A percentile compares a stretch with the other conserved stretches of the same genome.
phyloP scores from a whole-genome alignment of 257 asterid genomes.

The Nicotiana attenuata region DNA sequence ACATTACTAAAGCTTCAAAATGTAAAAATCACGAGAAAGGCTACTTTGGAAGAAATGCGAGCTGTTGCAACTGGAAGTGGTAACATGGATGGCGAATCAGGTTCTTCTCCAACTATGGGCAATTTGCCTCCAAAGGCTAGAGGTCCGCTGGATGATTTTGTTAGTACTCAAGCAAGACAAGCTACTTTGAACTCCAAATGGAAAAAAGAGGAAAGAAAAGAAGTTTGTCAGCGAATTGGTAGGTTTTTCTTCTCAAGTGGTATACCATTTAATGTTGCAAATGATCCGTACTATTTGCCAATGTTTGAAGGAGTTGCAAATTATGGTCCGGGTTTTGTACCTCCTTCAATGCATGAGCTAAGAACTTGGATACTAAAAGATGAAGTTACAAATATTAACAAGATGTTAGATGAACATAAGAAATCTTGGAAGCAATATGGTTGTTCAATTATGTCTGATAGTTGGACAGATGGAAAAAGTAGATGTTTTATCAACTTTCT shows the following conservation, averaged over 20 bases:
- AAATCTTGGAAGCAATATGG: too few species aligned
- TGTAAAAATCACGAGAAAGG: too few species aligned
- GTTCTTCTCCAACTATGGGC: background rate
- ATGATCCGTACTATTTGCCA: background rate
- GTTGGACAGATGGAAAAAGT: background rate
- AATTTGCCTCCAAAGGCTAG: background rate
- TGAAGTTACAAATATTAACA: background rate
- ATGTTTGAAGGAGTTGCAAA: background rate
- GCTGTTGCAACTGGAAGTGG: background rate
- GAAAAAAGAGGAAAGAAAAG: background rate
- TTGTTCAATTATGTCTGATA: too few species aligned
- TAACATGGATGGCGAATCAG: background rate
- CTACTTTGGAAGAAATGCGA: background rate
- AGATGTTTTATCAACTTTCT: background rate
- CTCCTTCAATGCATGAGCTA: background rate
- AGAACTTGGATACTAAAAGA: background rate
- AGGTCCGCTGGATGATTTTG: background rate
- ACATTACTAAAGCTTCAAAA: too few species aligned
- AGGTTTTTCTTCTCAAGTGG: too few species aligned
- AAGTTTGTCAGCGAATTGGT: background rate
- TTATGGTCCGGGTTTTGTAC: background rate
- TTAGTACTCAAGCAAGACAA: background rate
- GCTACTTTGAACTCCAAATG: background rate
- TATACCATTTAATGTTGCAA: background rate
- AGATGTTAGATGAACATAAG: background rate